phyloP scores from a whole-genome alignment of 228 moss, liverwort and hornwort species.

The Sphagnum fallax region DNA sequence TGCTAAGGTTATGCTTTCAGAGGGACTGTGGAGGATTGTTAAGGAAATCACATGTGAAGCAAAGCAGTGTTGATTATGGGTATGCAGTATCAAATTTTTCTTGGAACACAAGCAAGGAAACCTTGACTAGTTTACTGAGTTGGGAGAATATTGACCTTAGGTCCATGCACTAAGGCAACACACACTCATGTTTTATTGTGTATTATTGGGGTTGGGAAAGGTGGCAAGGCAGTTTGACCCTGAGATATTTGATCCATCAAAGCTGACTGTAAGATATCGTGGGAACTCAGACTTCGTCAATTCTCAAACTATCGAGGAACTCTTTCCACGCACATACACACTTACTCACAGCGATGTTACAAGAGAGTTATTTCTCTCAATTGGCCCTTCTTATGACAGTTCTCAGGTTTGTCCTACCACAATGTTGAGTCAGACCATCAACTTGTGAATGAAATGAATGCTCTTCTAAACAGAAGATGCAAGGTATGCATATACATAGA shows the following conservation, averaged over 20 bases:
- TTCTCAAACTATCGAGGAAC: slow-evolving; percentile 17
- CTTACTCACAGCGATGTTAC: slow-evolving; percentile 65
- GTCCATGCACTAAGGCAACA: no score
- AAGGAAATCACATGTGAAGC: no score
- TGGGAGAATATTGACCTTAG: no score
- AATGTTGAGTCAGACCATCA: not conserved
- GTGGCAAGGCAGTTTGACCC: slow-evolving; percentile 56
- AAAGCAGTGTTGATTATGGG: no score
- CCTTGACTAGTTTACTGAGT: no score
- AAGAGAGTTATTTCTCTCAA: slow-evolving; percentile 50
- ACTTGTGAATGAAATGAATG: not conserved
- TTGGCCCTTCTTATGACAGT: slow-evolving; percentile 48
- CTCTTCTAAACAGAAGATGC: no score
- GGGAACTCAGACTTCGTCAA: slow-evolving; percentile 14
- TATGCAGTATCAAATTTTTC: no score
- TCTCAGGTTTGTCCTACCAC: slow-evolving; percentile 22
- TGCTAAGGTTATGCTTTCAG: no score
- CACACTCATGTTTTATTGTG: no score
- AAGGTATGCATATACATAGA: not conserved
- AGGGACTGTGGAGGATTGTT: no score
- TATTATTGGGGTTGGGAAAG: slow-evolving; percentile 11
- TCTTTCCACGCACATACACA: slow-evolving; percentile 64
- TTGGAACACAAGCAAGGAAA: no score
- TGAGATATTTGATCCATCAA: slow-evolving; percentile 47
- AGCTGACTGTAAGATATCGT: slow-evolving; percentile 44